Conservation (phyloP, 2,329 filamentous ascomycete species). For the Fusarium sp. region DNA sequence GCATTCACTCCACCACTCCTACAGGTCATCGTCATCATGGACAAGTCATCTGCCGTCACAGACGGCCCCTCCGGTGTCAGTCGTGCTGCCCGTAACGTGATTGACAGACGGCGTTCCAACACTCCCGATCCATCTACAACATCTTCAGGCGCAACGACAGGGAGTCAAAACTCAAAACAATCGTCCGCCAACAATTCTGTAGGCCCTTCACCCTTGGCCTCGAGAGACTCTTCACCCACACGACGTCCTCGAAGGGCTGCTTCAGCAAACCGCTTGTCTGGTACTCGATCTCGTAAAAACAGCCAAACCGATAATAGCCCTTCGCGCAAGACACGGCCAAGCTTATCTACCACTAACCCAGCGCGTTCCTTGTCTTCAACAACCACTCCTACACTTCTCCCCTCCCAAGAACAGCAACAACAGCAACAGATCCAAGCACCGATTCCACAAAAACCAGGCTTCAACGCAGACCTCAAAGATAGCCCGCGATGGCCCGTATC, state of each 20-base stretch:
- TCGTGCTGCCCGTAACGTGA: slow-evolving; percentile 38
- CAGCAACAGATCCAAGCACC: slow-evolving; percentile 70
- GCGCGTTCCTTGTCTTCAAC: slow-evolving; percentile 77
- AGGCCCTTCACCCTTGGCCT: slow-evolving; percentile 55
- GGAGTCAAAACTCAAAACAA: slow-evolving; percentile 53
- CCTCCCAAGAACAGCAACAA: slow-evolving; percentile 73
- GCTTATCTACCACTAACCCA: slow-evolving; percentile 70
- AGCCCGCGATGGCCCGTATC: slow-evolving; percentile 82
- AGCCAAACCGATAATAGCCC: slow-evolving; percentile 75
- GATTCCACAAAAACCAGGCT: slow-evolving; percentile 72
- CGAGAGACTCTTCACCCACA: slow-evolving; percentile 64
- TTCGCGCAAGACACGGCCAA: slow-evolving; percentile 64
- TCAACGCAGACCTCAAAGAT: slow-evolving; percentile 65
- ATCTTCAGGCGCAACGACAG: slow-evolving; percentile 44
- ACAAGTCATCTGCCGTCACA: slow-evolving; percentile 51
- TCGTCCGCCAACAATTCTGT: slow-evolving; percentile 56
- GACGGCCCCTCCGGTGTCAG: slow-evolving; percentile 46
- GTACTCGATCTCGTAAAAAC: slow-evolving; percentile 72
- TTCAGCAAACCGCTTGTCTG: slow-evolving; percentile 53
- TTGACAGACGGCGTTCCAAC: slow-evolving; percentile 40
- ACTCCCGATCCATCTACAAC: slow-evolving; percentile 45
- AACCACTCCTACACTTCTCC: slow-evolving; percentile 75
- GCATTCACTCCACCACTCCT: slow-evolving; percentile 48
- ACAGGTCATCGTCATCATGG: slow-evolving; percentile 51
- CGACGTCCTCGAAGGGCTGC: slow-evolving; percentile 56